Base-by-base conservation (phyloP, 1,284 basidiomycete species). In the Uromyces viciae-fabae region DNA sequence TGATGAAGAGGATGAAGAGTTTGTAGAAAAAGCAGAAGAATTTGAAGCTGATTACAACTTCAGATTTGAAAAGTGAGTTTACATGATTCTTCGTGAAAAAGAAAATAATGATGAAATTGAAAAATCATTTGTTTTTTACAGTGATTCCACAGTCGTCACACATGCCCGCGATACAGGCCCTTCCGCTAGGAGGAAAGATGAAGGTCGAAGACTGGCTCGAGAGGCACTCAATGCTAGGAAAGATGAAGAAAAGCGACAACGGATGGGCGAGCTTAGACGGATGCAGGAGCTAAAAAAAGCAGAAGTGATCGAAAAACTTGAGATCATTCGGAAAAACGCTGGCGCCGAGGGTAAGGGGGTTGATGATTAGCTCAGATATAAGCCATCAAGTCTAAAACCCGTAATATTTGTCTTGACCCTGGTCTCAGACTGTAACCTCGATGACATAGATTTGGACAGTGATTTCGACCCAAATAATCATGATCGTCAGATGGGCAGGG, bases 11-110 rank as follows among this genome's bases (percentile, higher is more conserved):
- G 85, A 84, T 40, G 84, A 83, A 2, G 83, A 83, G 76, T 83
- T 82, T 33, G 83, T 83, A 36, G 86, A 81, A 38, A 62, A 90
- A 71, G 90, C 89, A 0, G 92, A 93, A 36, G 89, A 88, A 38
- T 93, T 92, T 82, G 92, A 93, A 85, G 90, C 89, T 22, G 91
- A 92, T n/a, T 96, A 95, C 87, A 96, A 96, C 85, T 95, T 95
- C 88, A 91, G 94, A 75, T 96, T 93, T 85, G 94, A 98, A 86
- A 92, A 93, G 90, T 93, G 83, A 85, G 92, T 90, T 40, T 17
- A 17, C 17, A 38, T 60, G 58, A 31, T 80, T 52, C 68, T 9
- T 64, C 19, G 17, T 40, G 8, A 4, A 11, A 8, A 42, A 14
- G n/a, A 66, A n/a, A 66, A 66, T 66, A 7, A 14, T n/a, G 1